These are phyloP conservation scores for Suillus paluster DNA, from an alignment of 768 basidiomycete genomes.

Conservation along the genomic window DNA sequence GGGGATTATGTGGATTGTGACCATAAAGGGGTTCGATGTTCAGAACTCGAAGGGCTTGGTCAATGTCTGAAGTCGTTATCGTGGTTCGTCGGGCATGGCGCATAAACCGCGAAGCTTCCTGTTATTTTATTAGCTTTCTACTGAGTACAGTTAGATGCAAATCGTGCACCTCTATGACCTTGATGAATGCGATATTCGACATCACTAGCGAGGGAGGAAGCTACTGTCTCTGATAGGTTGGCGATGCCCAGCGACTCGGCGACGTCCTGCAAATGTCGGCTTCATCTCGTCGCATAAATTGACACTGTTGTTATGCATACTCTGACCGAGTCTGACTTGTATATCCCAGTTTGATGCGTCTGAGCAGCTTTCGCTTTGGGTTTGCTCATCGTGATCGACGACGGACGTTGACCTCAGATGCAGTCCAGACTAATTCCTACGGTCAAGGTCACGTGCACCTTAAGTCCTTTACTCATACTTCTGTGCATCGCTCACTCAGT, in stretches of 20 bases:
- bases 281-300: conserved; percentile 14
- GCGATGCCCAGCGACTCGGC: conserved; percentile 86
- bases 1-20: conserved; percentile 36
- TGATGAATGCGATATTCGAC: conserved; percentile 97
- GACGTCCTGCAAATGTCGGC: conserved; percentile 64
- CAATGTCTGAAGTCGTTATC: conserved; percentile 88
- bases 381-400: conserved; percentile 42
- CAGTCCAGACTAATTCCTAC: neutral
- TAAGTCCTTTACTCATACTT: no score
- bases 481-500: no score
- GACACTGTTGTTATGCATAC: conserved; percentile 37
- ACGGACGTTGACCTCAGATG: no score
- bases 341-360: conserved; percentile 60
- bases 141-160: neutral
- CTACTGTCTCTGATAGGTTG: conserved; percentile 75
- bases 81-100: conserved; percentile 91
- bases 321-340: conserved; percentile 67
- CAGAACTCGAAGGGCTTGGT: conserved; percentile 89
- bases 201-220: conserved; percentile 88
- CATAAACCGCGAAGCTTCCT: conserved; percentile 97
- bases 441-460: conserved; percentile 1
- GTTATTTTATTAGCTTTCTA: neutral
- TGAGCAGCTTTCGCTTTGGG: conserved; percentile 50
- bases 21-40: conserved; percentile 98
- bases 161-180: conserved; percentile 77